Percentiles rank a stretch among this genome's conserved stretches.
Conservation (phyloP, 2,329 filamentous ascomycete genomes). For the Exophiala dermatitidis region DNA sequence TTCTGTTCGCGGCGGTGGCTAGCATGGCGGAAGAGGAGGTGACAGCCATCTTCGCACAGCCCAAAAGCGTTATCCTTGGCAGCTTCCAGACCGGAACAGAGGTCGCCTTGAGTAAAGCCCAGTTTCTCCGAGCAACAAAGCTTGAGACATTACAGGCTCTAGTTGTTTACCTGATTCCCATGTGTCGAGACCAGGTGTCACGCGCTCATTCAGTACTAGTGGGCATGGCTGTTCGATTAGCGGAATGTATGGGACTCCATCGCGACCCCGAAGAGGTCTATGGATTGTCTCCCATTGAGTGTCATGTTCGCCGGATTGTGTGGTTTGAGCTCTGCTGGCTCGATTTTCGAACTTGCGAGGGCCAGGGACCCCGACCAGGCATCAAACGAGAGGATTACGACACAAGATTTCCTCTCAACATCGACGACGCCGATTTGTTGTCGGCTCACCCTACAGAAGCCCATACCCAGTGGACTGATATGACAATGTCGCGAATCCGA, state of each 20-base stretch:
- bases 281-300: slow-evolving; percentile 59
- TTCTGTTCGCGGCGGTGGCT: slow-evolving; percentile 61
- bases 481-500: slow-evolving; percentile 60
- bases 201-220: slow-evolving; percentile 65
- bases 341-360: slow-evolving; percentile 66
- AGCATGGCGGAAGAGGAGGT: slow-evolving; percentile 55
- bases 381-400: slow-evolving; percentile 71
- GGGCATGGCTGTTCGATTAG: slow-evolving; percentile 64
- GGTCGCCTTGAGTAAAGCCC: slow-evolving; percentile 58
- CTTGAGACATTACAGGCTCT: slow-evolving; percentile 71
- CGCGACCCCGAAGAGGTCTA: slow-evolving; percentile 59
- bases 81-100: slow-evolving; percentile 62
- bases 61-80: slow-evolving; percentile 53
- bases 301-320: slow-evolving; percentile 62
- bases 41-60: slow-evolving; percentile 47
- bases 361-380: slow-evolving; percentile 62
- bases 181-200: slow-evolving; percentile 66
- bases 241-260: slow-evolving; percentile 70
- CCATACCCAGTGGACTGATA: slow-evolving; percentile 56
- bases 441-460: slow-evolving; percentile 38
- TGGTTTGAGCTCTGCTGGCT: slow-evolving; percentile 75
- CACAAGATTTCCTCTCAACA: slow-evolving; percentile 63
- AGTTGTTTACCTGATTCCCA: slow-evolving; percentile 60
- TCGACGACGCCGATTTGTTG: slow-evolving; percentile 57
- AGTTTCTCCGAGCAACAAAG: slow-evolving; percentile 63